Conservation (phyloP, 257 asterid genomes). For the Rubia yunnanensis region DNA sequence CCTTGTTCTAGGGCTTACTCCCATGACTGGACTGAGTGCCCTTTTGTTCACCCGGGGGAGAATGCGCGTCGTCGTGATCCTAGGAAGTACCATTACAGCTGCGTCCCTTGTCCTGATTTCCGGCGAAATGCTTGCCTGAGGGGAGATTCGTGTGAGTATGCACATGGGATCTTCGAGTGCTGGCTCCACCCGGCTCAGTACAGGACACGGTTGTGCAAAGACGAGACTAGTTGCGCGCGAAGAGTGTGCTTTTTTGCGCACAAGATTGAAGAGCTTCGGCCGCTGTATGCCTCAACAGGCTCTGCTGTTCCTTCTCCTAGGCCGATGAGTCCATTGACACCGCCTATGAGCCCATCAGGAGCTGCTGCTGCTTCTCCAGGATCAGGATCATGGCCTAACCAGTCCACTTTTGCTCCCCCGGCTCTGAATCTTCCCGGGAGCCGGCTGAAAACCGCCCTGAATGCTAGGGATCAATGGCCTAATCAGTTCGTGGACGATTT, state of each 20-base stretch:
- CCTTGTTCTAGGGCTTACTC: conserved; percentile 42
- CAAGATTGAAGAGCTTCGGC: conserved; percentile 33
- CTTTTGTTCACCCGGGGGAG: conserved; percentile 42
- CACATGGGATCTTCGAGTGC: conserved; percentile 41
- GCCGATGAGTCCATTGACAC: conserved; percentile 23
- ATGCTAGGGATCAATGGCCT: conserved; percentile 25
- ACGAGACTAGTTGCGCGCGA: conserved; percentile 28
- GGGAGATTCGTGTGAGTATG: conserved; percentile 37
- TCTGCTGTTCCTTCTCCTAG: conserved; percentile 38
- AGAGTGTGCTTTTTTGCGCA: conserved; percentile 42
- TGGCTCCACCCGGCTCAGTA: conserved; percentile 49
- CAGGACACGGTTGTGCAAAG: conserved; percentile 37
- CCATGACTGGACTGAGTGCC: conserved; percentile 42
- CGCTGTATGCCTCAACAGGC: conserved; percentile 33
- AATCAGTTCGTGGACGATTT: conserved; percentile 19
- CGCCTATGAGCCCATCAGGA: conserved; percentile 27
- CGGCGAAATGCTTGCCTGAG: conserved; percentile 28
- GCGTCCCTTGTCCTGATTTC: conserved; percentile 41
- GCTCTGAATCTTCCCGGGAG: conserved; percentile 28
- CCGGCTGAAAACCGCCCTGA: conserved; percentile 22
- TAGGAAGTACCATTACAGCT: conserved; percentile 30
- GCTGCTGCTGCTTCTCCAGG: conserved; percentile 13
- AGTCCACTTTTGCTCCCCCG: conserved; percentile 21
- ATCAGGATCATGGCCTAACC: conserved; percentile 24
- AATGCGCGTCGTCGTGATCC: conserved; percentile 44